Evolutionary conservation across 2,329 filamentous ascomycete genomes (phyloP).

Genomic region (Aspergillus sp.): DNA sequence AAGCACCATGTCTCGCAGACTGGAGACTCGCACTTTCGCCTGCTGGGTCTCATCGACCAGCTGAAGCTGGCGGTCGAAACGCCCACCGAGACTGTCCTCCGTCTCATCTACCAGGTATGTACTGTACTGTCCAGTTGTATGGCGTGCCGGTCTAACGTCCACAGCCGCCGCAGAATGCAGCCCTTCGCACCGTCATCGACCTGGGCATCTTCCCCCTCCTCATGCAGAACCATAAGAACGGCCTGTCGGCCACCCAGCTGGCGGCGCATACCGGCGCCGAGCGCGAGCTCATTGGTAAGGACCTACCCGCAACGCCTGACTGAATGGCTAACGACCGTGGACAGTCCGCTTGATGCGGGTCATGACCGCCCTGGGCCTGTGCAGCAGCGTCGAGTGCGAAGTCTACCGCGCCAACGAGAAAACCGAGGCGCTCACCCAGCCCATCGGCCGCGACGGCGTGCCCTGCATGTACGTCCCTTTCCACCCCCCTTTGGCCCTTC

Average conservation of each 20-base stretch:
- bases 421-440: slow-evolving; percentile 23
- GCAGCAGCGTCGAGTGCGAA: slow-evolving; percentile 18
- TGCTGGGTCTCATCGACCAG: slow-evolving; percentile 29
- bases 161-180: slow-evolving; percentile 35
- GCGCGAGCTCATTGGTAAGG: slow-evolving; percentile 28
- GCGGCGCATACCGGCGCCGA: slow-evolving; percentile 29
- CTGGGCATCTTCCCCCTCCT: slow-evolving; percentile 29
- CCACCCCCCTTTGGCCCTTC: neutral
- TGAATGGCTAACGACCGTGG: neutral
- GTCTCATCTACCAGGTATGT: slow-evolving; percentile 34
- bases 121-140: neutral
- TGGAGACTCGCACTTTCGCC: slow-evolving; percentile 23
- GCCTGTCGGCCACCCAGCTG: slow-evolving; percentile 27
- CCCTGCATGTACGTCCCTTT: slow-evolving; percentile 26
- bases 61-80: slow-evolving; percentile 29
- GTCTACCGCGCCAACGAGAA: slow-evolving; percentile 28
- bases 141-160: neutral
- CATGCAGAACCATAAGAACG: slow-evolving; percentile 15
- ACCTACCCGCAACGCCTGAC: no score
- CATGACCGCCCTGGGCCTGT: slow-evolving; percentile 28
- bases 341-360: slow-evolving; percentile 32
- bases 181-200: slow-evolving; percentile 30
- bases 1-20: slow-evolving; percentile 17
- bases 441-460: slow-evolving; percentile 29
- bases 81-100: slow-evolving; percentile 30